phyloP scores from a whole-genome alignment of 1,284 basidiomycete genomes.

The Coniferiporia sulphurascens region DNA sequence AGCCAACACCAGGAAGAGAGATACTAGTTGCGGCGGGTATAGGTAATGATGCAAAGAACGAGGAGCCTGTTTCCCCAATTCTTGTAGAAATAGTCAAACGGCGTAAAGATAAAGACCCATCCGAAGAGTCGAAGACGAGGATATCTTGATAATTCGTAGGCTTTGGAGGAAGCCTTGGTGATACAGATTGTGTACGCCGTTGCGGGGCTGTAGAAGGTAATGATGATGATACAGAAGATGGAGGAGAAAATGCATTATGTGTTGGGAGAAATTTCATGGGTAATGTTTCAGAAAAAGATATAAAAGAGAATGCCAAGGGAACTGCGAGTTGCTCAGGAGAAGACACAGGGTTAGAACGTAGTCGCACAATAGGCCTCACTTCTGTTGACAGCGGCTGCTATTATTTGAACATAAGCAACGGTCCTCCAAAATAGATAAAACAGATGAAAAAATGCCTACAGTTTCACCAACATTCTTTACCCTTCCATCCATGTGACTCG shows the following conservation, averaged over 20 bases:
- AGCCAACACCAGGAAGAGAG: conserved; percentile 42
- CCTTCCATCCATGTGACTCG: conserved; percentile 57
- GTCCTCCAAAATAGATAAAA: not conserved
- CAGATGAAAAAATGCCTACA: conserved; percentile 34
- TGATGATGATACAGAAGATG: conserved; percentile 33
- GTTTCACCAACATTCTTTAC: conserved; percentile 50
- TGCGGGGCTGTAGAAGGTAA: conserved; percentile 29
- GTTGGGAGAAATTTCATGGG: conserved; percentile 39
- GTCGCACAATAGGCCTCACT: conserved; percentile 51
- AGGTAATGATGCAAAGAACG: conserved; percentile 28
- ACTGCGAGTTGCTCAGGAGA: conserved; percentile 31
- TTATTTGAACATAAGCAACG: conserved; percentile 2
- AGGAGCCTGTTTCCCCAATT: conserved; percentile 24
- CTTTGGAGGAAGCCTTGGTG: conserved; percentile 28
- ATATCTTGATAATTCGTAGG: conserved; percentile 55
- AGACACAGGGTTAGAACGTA: conserved; percentile 38
- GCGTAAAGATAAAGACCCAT: conserved; percentile 52
- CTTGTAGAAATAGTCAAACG: conserved; percentile 45
- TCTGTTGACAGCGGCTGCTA: conserved; percentile 53
- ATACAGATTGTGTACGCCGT: conserved; percentile 33
- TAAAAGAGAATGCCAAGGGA: conserved; percentile 53
- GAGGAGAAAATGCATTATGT: conserved; percentile 29
- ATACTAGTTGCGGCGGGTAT: conserved; percentile 38
- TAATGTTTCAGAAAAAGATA: conserved; percentile 35
- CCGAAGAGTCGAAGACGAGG: conserved; percentile 58